Evolutionary conservation across 768 basidiomycete species (phyloP), one percentile per base, ranked within the genome.

Genomic region (Pleurotus eryngii): DNA sequence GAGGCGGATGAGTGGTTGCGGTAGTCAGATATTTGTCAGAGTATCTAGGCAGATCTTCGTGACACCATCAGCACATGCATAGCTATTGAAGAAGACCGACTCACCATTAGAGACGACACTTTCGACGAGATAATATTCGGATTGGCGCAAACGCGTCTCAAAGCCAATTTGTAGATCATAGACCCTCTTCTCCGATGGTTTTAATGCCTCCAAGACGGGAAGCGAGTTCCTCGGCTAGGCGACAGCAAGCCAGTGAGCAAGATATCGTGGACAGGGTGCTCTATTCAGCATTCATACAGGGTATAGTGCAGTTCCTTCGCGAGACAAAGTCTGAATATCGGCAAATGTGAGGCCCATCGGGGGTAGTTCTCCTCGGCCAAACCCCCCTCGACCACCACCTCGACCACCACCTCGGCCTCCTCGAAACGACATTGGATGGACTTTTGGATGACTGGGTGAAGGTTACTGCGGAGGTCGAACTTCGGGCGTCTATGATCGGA

Each of bases 261-360:
- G 46, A 57, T 54, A 49, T 47, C 56, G 56, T 56, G 46, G 20
- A 59, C 43, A 37, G 60, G 57, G 46, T 54, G 63, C 63, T 57
- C 59, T 59, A 58, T 55, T 59, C 61, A 63, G 61, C 59, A 68
- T 18, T 72, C 89, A 73, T 79, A 92, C 90, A 49, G 92, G 92
- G 75, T 92, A 94, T 67, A 92, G 73, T 26, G 84, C 84, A 40
- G 87, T 86, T 57, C 79, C 86, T 69, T 92, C 92, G 57, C 87
- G 77, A 15, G 89, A 87, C 65, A 92, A 72, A 49, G 83, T 79
- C 67, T 90, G 88, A 51, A 94, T 78, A 67, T 94, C 91, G 43
- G 86, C 82, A 67, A 89, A 90, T 5, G 86, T 85, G 27, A 93
- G 79, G 17, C 92, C 91, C 85, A 91, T 89, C 0, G 90, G 89